Evolutionary conservation across 2,329 filamentous ascomycete species (phyloP), one percentile per base, ranked within the genome.

Genomic region (Paecilomyces variotii): DNA sequence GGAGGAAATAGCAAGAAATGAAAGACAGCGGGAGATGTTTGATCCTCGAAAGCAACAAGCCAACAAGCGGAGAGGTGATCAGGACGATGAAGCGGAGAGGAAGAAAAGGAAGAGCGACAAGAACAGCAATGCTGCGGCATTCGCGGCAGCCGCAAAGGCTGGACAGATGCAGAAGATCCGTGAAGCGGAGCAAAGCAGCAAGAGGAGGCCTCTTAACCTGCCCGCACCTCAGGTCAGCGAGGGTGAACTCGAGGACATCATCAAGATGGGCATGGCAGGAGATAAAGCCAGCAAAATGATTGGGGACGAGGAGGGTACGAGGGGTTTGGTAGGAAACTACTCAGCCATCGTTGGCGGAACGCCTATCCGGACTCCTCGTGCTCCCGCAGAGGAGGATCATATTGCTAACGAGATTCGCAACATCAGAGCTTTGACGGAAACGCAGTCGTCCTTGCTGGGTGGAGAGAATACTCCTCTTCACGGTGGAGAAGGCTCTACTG

Each of bases 361-460:
- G 11, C 94, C 94, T 0, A 96, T 99, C 62, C 86, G 94, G 62
- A 99, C 94, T 3, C 94, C 94, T 2, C 87, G 87, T 73, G 94
- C 92, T 2, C 89, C 94, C 0, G 89, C 91, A 54, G 90, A 96
- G 71, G 92, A 99, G 71, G 94, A 99, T 68, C 88, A 91, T 64
- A 94, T 99, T 60, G 91, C 93, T 64, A 99, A 97, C 72, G 94
- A 99, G 74, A 93, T 97, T 62, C 86, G 87, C 59, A 97, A 99
- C 71, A 96, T 97, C 54, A 85, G 89, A 63, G 90, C 94, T 6
- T 79, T 97, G 55, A 97, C 91, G 0, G 89, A 96, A 70, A 97
- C 93, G 0, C 90, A 97, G 67, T 97, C 94, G 24, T 96, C 90
- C 9, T 79, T 99, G 7, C 80, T 99, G 0, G 94, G 94, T 61